Evolutionary conservation across 495 filamentous ascomycete species (phyloP).

Genomic region (Daldinia vernicosa): DNA sequence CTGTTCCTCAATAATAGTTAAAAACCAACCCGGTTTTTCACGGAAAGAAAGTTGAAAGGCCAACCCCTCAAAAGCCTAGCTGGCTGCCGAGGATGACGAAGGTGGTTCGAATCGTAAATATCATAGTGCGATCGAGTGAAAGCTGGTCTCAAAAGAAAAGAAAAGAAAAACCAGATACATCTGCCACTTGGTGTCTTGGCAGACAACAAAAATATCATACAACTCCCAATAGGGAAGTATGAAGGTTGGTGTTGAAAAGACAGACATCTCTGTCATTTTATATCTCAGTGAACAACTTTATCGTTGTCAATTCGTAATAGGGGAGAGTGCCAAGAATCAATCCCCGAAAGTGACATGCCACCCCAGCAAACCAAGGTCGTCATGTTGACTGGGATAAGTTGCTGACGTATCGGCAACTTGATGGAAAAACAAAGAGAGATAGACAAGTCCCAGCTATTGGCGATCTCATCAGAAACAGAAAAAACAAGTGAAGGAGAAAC

Average conservation of each 20-base stretch:
- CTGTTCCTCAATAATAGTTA: not conserved
- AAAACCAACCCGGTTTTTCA: not conserved
- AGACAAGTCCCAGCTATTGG: not conserved
- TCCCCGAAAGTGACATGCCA: not conserved
- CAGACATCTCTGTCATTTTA: not conserved
- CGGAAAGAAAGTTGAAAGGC: not conserved
- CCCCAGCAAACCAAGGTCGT: not conserved
- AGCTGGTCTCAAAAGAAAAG: not conserved
- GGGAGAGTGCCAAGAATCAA: not conserved
- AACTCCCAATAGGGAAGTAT: too few species aligned
- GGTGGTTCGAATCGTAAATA: not conserved
- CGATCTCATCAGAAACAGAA: not conserved
- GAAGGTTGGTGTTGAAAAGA: not conserved
- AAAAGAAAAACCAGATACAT: too few species aligned
- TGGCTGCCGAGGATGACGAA: not conserved
- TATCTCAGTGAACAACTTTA: not conserved
- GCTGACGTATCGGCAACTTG: not conserved
- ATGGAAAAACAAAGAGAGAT: too few species aligned
- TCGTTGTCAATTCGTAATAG: not conserved
- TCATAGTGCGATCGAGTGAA: not conserved
- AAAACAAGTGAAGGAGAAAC: not conserved
- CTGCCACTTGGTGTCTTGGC: not conserved
- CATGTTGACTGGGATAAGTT: not conserved
- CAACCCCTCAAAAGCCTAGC: not conserved
- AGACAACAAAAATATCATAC: not conserved